Conservation (phyloP, 306 rosid genomes). For the Malus sylvestris region DNA sequence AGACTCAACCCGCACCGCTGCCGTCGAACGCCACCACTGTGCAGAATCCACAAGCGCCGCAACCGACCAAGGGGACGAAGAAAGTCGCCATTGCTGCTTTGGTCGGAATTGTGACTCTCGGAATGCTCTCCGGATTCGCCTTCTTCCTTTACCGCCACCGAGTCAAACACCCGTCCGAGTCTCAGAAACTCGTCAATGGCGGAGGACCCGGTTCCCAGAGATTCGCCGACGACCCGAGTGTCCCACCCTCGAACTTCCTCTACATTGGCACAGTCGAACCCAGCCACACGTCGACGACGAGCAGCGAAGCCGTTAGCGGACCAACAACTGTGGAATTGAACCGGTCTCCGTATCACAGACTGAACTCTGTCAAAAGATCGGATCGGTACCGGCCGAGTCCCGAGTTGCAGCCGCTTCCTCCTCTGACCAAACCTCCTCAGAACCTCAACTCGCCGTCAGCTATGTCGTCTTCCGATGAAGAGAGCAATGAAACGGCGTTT, state of each 20-base stretch:
- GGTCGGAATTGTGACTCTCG: slow-evolving; percentile 82
- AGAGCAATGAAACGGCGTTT: slow-evolving; percentile 54
- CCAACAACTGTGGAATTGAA: slow-evolving; percentile 17
- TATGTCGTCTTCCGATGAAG: slow-evolving; percentile 35
- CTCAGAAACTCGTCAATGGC: slow-evolving; percentile 52
- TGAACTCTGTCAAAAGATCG: slow-evolving; percentile 63
- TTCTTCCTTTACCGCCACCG: slow-evolving; percentile 81
- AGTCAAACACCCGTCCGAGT: slow-evolving; percentile 49
- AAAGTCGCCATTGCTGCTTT: slow-evolving; percentile 77
- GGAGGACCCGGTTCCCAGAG: slow-evolving; percentile 24
- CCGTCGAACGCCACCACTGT: slow-evolving; percentile 31
- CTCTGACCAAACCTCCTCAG: slow-evolving; percentile 32
- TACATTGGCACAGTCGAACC: slow-evolving; percentile 92
- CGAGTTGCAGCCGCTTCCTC: slow-evolving; percentile 90
- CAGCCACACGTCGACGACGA: slow-evolving; percentile 22
- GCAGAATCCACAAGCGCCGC: slow-evolving; percentile 61
- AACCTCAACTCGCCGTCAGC: slow-evolving; percentile 41
- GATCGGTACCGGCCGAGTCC: slow-evolving; percentile 94
- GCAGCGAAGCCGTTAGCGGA: slow-evolving; percentile 12
- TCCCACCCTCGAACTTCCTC: slow-evolving; percentile 62
- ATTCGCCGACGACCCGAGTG: slow-evolving; percentile 34
- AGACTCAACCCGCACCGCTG: slow-evolving; percentile 36
- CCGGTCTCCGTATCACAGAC: slow-evolving; percentile 65
- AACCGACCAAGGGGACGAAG: slow-evolving; percentile 63
- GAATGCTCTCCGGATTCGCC: slow-evolving; percentile 89